Base-by-base conservation (phyloP, 176 grass and related monocot genomes). In the Cenchrus americanus region DNA sequence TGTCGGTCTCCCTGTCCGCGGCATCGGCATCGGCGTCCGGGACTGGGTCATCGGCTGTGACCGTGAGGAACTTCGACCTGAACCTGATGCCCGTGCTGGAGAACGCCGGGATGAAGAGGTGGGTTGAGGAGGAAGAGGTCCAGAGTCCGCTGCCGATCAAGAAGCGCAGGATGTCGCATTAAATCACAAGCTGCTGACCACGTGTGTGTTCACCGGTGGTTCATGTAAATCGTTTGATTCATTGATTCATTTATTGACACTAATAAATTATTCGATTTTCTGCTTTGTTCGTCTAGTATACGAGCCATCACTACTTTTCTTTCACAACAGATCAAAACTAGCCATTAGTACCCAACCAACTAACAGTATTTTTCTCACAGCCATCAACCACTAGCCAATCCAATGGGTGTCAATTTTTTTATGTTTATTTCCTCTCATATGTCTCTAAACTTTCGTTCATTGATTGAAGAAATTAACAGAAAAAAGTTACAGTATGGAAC, bases 51-150 rank as follows among this genome's bases (percentile, higher is more conserved):
- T 92, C 87, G 57, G 42, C 26, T 8, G 10, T 82, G 4, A 90
- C 75, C 26, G 14, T 82, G 7, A 90, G 87, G 83, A 89, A 97
- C 68, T 94, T 97, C 58, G 94, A 97, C 87, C 92, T 97, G 5
- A 94, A 94, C 84, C 82, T 97, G 50, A 49, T 73, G 44, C 89
- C 94, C 0, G 26, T 87, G 87, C 70, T 78, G 32, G 88, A 84
- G 75, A 73, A 71, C 61, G 44, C 81, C n/a, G 83, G 70, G 14
- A 22, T 85, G 10, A 88, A 67, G 77, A 80, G 79, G 23, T 92
- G 92, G 89, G 62, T 54, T 4, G 92, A 92, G 80, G 87, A 94
- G 80, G 92, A 97, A 37, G 92, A 97, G 76, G 89, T 92, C 46
- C 83, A 86, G 71, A 97, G 94, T 15, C 94, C 94, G 10, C 77